Conservation (phyloP, 441 rosid species). For the Sinapis alba region DNA sequence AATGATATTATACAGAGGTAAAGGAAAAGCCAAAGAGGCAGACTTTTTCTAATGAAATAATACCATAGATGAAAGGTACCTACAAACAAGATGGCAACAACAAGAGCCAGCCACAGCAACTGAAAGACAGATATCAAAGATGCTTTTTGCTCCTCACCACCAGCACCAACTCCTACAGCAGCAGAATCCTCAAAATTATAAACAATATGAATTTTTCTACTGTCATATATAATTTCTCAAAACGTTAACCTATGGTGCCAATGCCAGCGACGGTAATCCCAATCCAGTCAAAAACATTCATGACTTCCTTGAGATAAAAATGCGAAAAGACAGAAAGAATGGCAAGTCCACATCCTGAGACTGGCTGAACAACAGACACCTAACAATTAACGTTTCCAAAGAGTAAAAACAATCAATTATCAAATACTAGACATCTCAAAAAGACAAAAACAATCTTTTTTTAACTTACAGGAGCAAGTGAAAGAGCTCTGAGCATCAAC, state of each 20-base stretch:
- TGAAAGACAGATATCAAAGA: conserved; percentile 75
- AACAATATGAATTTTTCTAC: background rate
- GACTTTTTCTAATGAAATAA: background rate
- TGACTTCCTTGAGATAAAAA: conserved; percentile 91
- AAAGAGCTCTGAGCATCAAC: conserved; percentile 90
- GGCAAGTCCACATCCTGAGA: conserved; percentile 97
- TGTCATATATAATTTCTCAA: background rate
- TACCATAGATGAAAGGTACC: conserved; percentile 71
- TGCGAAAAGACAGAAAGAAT: conserved; percentile 91
- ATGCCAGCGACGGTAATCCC: conserved; percentile 92
- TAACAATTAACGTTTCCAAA: conserved; percentile 34
- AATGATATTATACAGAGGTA: background rate
- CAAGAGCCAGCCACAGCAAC: conserved; percentile 81
- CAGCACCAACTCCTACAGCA: conserved; percentile 93
- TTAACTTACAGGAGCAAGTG: conserved; percentile 77
- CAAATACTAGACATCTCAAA: conserved; percentile 4
- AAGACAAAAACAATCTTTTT: background rate
- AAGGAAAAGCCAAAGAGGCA: conserved; percentile 9
- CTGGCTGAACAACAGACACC: conserved; percentile 98
- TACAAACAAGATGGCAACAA: conserved; percentile 92
- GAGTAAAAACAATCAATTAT: background rate
- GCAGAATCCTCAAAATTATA: background rate
- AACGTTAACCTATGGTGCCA: conserved; percentile 84
- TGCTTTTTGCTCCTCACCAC: conserved; percentile 91
- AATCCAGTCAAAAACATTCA: conserved; percentile 95